Percentiles rank a stretch among this genome's conserved stretches.
Evolutionary conservation across 495 filamentous ascomycete species (phyloP).

Genomic region (Endocarpon pusillum): DNA sequence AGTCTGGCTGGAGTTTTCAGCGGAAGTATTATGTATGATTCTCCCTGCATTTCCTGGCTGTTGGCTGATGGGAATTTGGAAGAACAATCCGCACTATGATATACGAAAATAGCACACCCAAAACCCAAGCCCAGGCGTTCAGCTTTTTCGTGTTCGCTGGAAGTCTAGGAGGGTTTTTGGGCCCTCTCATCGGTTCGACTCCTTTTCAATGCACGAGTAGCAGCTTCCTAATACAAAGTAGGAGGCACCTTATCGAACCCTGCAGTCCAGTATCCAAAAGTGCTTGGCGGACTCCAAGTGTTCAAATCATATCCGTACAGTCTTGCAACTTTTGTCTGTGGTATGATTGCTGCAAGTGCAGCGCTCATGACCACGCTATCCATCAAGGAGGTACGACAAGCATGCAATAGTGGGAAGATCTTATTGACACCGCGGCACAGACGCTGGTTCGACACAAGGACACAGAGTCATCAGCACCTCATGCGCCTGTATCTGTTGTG

Average conservation of each 20-base stretch:
- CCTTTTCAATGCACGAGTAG: background rate
- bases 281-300: constrained; percentile 37
- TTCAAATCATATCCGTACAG: constrained; percentile 48
- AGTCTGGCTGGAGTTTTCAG: constrained; percentile 51
- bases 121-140: constrained; percentile 51
- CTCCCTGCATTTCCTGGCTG: background rate
- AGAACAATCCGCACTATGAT: constrained; percentile 52
- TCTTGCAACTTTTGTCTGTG: constrained; percentile 38
- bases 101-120: constrained; percentile 45
- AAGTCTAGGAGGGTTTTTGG: constrained; percentile 53
- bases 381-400: constrained; percentile 35
- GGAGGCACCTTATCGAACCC: constrained; percentile 45
- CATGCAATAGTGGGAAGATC: constrained; percentile 1
- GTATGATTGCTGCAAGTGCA: constrained; percentile 28
- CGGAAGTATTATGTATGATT: constrained; percentile 36
- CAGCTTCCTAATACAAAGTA: constrained; percentile 4
- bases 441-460: constrained; percentile 12
- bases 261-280: constrained; percentile 32
- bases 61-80: background rate
- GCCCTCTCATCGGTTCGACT: constrained; percentile 36
- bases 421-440: constrained; percentile 4
- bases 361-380: constrained; percentile 30
- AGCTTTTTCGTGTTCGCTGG: constrained; percentile 53
- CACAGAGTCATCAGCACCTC: too few relatives aligned
- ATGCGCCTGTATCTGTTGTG: constrained; percentile 25